Evolutionary conservation across 805 yeast genomes (phyloP), one percentile per base, ranked within the genome.

Genomic region (Starmerella ratchasimensis): DNA sequence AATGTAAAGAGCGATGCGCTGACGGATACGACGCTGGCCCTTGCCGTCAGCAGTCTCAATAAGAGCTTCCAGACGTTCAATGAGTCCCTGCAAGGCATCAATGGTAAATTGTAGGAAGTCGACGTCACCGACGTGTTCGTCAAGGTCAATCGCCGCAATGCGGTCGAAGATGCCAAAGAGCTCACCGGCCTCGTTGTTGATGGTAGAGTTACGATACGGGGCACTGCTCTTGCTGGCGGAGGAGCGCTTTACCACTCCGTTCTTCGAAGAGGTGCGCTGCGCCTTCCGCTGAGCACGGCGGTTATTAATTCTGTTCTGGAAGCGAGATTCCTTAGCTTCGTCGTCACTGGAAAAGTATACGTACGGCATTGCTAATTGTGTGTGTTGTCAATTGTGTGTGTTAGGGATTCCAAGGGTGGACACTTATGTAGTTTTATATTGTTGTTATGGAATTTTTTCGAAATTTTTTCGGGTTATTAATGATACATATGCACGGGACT

Each of bases 331-430:
- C 17, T 44, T 37, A 17, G 16, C 39, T 24, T 51, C 55, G 31
- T 46, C 45, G 39, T 51, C 55, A 26, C 50, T 47, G 33, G 52
- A 42, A 36, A 51, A 48, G 51, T 51, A 51, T 26, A 49, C 51
- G 48, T 46, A 51, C 49, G 55, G 55, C 55, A 51, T 51, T 41
- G 29, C 17, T 17, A 29, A 27, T 22, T 31, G 20, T 6, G 15
- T 19, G 7, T 28, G 24, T 29, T 33, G 32, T 7, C 19, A 31
- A 18, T 24, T 8, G 37, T 26, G 16, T 16, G 20, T 23, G 20
- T 9, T 9, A 36, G 30, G 37, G 31, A 18, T 6, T 7, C 7
- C 24, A n/a, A 16, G 33, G 33, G 35, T 21, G 9, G 37, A 5
- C 16, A 3, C 15, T 7, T 25, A 13, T 38, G 38, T 38, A n/a